phyloP scores from a whole-genome alignment of 148 eudicot species.

The Rheum nobile region DNA sequence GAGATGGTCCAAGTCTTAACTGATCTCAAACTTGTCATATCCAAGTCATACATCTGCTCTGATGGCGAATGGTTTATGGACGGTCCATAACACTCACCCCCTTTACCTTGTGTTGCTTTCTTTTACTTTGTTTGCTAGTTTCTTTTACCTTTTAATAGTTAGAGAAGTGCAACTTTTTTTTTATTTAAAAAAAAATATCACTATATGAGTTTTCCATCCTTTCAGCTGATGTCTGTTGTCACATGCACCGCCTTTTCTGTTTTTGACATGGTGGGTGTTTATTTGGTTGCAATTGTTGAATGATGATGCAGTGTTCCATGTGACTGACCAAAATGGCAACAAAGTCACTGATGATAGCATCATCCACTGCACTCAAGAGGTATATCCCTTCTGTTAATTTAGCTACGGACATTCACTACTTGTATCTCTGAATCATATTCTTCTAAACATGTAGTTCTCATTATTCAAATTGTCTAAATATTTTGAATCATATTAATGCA shows the following conservation, averaged over 20 bases:
- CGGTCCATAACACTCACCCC: slow-evolving; percentile 32
- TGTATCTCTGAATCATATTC: neutral
- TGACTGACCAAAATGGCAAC: slow-evolving; percentile 71
- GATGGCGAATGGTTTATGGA: slow-evolving; percentile 98
- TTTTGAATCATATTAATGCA: neutral
- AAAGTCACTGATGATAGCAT: slow-evolving; percentile 71
- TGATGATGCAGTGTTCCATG: slow-evolving; percentile 60
- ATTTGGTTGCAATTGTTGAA: slow-evolving; percentile 1
- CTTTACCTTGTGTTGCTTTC: neutral
- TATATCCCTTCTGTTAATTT: slow-evolving; percentile 7
- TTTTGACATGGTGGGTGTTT: neutral
- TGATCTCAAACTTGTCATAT: slow-evolving; percentile 74
- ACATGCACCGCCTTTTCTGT: neutral
- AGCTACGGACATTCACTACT: neutral
- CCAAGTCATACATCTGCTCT: slow-evolving; percentile 75
- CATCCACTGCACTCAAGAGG: slow-evolving; percentile 62
- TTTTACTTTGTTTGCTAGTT: neutral
- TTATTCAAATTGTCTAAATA: too few relatives aligned
- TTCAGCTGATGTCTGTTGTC: neutral
- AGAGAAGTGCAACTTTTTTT: neutral
- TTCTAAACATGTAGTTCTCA: too few relatives aligned
- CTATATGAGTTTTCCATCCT: neutral
- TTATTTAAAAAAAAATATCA: neutral
- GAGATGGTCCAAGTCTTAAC: slow-evolving; percentile 86
- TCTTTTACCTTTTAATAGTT: neutral